A percentile compares a stretch with the other conserved stretches of the same genome.
phyloP scores from a whole-genome alignment of 2,329 filamentous ascomycete species.

The Nothomitra cinnamomea region DNA sequence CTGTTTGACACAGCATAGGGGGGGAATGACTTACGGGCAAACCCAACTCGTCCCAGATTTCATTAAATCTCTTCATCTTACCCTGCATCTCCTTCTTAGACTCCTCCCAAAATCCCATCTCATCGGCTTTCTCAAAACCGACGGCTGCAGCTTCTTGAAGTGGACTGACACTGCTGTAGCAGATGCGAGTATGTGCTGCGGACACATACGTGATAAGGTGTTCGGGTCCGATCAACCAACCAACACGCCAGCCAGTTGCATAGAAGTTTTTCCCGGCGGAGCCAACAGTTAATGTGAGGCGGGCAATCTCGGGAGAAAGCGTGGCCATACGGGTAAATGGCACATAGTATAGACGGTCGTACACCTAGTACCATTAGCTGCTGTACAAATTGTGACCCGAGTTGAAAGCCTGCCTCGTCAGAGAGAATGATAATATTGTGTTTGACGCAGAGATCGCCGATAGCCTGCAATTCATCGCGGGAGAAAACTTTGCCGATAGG shows the following conservation, averaged over 20 bases:
- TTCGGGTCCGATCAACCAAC: conserved; percentile 34
- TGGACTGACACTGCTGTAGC: conserved; percentile 33
- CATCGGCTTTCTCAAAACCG: conserved; percentile 34
- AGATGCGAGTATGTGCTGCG: conserved; percentile 35
- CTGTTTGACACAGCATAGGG: neutral
- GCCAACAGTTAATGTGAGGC: conserved; percentile 79
- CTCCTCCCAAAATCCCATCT: conserved; percentile 33
- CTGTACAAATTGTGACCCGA: neutral
- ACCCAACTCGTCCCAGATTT: conserved; percentile 10
- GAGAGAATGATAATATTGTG: conserved; percentile 87
- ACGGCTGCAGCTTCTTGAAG: conserved; percentile 35
- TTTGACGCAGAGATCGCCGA: conserved; percentile 80
- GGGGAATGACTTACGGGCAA: conserved; percentile 5
- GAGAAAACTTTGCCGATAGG: conserved; percentile 94
- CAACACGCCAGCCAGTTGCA: conserved; percentile 52
- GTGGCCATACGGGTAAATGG: conserved; percentile 89
- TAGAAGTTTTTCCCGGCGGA: conserved; percentile 98
- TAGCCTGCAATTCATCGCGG: conserved; percentile 61
- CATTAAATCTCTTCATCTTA: conserved; percentile 10
- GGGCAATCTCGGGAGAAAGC: conserved; percentile 74
- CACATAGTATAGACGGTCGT: conserved; percentile 87
- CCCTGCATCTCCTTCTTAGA: conserved; percentile 30
- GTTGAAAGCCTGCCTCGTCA: conserved; percentile 39
- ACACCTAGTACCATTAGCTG: conserved; percentile 33
- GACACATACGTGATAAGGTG: conserved; percentile 35